Conservation (phyloP, 2,329 filamentous ascomycete species). For the Cladophialophora bantiana region DNA sequence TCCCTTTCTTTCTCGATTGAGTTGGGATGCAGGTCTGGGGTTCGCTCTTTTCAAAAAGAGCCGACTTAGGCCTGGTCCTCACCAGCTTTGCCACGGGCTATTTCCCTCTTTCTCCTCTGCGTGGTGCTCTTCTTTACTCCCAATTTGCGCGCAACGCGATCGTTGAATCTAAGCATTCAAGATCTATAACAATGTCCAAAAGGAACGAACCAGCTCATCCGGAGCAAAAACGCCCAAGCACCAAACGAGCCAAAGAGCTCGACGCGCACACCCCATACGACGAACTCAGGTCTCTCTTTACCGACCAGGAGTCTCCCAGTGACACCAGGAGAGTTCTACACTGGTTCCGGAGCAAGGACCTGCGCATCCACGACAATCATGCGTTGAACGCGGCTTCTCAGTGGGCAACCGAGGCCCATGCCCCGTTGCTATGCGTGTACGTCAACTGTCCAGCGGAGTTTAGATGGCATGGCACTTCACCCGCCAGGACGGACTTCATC, state of each 20-base stretch:
- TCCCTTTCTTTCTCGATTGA: not conserved
- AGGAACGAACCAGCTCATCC: conserved; percentile 41
- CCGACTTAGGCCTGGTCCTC: not conserved
- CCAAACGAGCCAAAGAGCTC: conserved; percentile 59
- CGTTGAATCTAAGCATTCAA: not conserved
- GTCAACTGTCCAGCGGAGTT: conserved; percentile 57
- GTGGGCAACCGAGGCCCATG: conserved; percentile 54
- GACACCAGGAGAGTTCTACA: conserved; percentile 54
- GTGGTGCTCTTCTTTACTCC: not conserved
- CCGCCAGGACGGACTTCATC: conserved; percentile 59
- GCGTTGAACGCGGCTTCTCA: conserved; percentile 55
- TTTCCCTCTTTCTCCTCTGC: not conserved
- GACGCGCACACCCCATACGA: conserved; percentile 55
- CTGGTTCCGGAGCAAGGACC: conserved; percentile 61
- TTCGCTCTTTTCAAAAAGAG: not conserved
- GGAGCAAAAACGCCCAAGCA: conserved; percentile 53
- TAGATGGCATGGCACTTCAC: conserved; percentile 59
- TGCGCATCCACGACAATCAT: conserved; percentile 60
- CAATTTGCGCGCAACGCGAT: not conserved
- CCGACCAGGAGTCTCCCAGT: conserved; percentile 48
- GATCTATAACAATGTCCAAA: conserved; percentile 41
- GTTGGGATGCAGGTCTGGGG: not conserved
- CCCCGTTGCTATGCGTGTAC: conserved; percentile 55
- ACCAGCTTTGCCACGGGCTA: not conserved
- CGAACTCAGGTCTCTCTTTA: conserved; percentile 50